Evolutionary conservation across 2,329 filamentous ascomycete species (phyloP), one percentile per base, ranked within the genome.

Genomic region (Fusarium secorum): DNA sequence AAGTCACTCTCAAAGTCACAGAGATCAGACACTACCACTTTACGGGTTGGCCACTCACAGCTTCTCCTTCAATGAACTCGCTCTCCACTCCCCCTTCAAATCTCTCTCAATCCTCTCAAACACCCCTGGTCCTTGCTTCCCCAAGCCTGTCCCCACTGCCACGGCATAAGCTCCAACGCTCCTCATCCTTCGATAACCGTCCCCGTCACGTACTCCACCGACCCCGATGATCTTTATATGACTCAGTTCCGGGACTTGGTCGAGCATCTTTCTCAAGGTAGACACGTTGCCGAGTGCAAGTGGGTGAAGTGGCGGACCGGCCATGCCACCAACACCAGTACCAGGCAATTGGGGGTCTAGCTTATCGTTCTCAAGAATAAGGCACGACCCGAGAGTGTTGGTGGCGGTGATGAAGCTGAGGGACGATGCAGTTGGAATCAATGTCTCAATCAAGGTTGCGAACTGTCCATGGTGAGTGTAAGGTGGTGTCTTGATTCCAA

Each of bases 261-360:
- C 87, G 20, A 95, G 78, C 80, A 92, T 77, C 24, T 77, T 79
- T 24, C 89, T 81, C n/a, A 95, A 84, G 2, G 87, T 90, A n/a
- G 83, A 83, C 35, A 95, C 92, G 73, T 95, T 95, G 0, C 93
- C 93, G 33, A 95, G 79, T 1, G 92, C 90, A 1, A 95, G 81
- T 0, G 91, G 89, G 79, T 95, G 93, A 45, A 95, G 80, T 22
- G 91, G 86, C 15, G 90, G 85, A 0, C 93, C 93, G 0, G 91
- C 92, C 80, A 95, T 84, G 0, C 92, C 93, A 1, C 92, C 93
- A 6, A 93, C 83, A 0, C 91, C 90, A 0, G 78, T 80, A 6
- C 82, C 84, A 0, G 86, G 87, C 4, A 89, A 87, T 11, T 82
- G 82, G 4, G 90, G 79, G 0, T 20, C 30, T 5, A 59, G 20